Base-by-base conservation (phyloP, 768 basidiomycete genomes). In the Macrolepiota dolichaula region DNA sequence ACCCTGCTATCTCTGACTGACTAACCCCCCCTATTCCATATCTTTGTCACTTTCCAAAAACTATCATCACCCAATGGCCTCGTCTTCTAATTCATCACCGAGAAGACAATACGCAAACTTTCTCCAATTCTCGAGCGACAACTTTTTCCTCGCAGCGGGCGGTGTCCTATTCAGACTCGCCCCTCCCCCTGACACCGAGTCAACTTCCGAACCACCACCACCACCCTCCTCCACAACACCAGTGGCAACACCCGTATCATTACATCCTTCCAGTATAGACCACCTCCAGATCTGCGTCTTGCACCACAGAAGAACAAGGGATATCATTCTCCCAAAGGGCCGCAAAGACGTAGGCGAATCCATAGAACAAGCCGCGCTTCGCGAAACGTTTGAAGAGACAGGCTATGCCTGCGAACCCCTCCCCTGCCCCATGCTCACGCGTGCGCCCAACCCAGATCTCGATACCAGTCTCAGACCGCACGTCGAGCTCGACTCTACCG, bases 301-400 rank as follows among this genome's bases (percentile, higher is more conserved):
- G 1, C 73, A 76, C 50, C 65, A 76, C 19, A 60, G 68, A 4
- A 68, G 65, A 9, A 65, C 57, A 3, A 53, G 70, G 53, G 63
- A 71, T 47, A 77, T 73, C 73, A 65, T 85, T 4, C 78, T 87
- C 12, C 83, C 87, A 36, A 88, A 87, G 63, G 87, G 86, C 4
- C 77, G 85, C 35, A 87, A 87, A 66, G 84, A 87, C 67, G 68
- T 74, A 22, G 80, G 80, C 1, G 87, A 88, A 70, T 71, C 74
- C 4, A 72, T 85, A 17, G 79, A 82, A 57, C 64, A 59, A 1
- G 75, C 86, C 1, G 86, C 86, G 0, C 62, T 85, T 4, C 76
- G 87, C 17, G 87, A 89, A 71, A 85, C 85, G 0, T 85, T 76
- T 67, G 88, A 86, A 66, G 86, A 88, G 73, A 87, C 85, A 0